These are phyloP conservation scores for Fraxinus nigra DNA, from an alignment of 305 asterid genomes.

Conservation along the genomic window DNA sequence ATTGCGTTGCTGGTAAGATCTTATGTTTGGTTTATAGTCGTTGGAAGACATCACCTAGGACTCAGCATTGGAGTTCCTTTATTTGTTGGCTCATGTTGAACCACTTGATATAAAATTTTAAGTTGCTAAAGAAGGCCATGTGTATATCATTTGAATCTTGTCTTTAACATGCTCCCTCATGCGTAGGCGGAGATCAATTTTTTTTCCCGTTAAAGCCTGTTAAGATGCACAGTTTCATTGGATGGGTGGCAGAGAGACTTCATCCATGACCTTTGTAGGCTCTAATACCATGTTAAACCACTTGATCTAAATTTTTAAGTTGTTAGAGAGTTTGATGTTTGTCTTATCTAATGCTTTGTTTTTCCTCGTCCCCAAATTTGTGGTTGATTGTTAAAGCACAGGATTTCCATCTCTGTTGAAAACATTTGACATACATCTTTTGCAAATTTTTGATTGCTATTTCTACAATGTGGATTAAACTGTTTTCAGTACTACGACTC, in stretches of 20 bases:
- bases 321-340: background rate
- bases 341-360: background rate
- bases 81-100: background rate
- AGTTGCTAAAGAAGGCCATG: background rate
- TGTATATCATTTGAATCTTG: background rate
- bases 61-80: slow-evolving; percentile 4
- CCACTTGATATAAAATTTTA: too few species aligned
- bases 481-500: background rate
- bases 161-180: background rate
- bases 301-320: background rate
- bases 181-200: background rate
- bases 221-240: background rate
- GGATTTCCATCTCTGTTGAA: background rate
- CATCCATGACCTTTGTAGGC: background rate
- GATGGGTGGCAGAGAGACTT: background rate
- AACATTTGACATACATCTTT: background rate
- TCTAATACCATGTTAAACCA: background rate
- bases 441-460: background rate
- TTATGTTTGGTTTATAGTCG: background rate
- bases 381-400: background rate
- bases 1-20: slow-evolving; percentile 86
- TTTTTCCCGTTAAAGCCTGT: background rate
- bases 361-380: background rate
- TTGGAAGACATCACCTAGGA: background rate
- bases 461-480: background rate